These are phyloP conservation scores for Fragaria iinumae DNA, from an alignment of 306 rosid species.

Conservation along the genomic window DNA sequence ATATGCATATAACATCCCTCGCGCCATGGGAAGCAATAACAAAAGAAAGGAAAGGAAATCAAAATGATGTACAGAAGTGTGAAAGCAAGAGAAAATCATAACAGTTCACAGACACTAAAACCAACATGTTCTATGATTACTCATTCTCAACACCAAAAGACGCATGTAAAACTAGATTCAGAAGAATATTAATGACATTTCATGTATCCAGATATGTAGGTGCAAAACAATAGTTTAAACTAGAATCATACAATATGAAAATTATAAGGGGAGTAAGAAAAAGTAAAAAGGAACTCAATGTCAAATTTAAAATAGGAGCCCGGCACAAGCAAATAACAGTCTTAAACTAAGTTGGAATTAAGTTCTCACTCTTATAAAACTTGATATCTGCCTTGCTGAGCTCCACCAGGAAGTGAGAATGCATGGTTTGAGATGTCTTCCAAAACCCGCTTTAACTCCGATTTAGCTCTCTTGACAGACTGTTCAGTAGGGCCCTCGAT, in stretches of 20 bases:
- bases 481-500: slow-evolving; percentile 92
- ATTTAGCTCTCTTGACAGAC: slow-evolving; percentile 90
- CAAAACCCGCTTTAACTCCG: slow-evolving; percentile 78
- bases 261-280: neutral
- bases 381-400: slow-evolving; percentile 81
- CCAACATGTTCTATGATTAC: neutral
- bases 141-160: neutral
- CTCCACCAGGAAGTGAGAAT: slow-evolving; percentile 75
- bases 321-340: neutral
- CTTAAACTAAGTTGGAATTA: slow-evolving; percentile 18
- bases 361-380: slow-evolving; percentile 65
- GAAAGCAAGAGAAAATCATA: slow-evolving; percentile 16
- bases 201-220: neutral
- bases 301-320: neutral
- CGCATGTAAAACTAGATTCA: neutral
- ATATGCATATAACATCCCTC: slow-evolving; percentile 35
- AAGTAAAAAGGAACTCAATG: neutral
- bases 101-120: slow-evolving; percentile 15
- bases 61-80: slow-evolving; percentile 25
- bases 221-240: neutral
- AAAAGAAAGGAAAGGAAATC: slow-evolving; percentile 31
- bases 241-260: neutral
- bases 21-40: slow-evolving; percentile 27
- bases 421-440: slow-evolving; percentile 84
- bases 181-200: neutral